Base-by-base conservation (phyloP, 768 basidiomycete species). In the Tricholoma furcatifolium region DNA sequence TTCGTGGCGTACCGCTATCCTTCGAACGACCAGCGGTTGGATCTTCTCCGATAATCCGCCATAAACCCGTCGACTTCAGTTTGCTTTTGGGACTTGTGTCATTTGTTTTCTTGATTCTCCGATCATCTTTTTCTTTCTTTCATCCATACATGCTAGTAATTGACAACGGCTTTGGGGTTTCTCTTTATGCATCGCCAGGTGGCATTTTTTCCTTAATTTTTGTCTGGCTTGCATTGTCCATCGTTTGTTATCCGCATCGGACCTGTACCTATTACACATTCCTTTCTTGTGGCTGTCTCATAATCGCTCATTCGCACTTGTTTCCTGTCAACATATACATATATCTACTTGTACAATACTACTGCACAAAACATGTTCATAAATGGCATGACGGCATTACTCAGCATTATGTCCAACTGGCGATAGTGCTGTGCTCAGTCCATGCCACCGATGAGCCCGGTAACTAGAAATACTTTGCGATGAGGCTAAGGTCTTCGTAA, bases 1-100 rank as follows among this genome's bases (percentile, higher is more conserved):
- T 93, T 93, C 63, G 84, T 93, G 54, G 88, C 91, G 3, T 92
- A 93, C 65, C 83, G 91, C 36, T 93, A 93, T 67, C 91, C 91
- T 6, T 91, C 90, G 12, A 81, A 76, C 57, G 85, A 88, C 59
- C 85, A 88, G 60, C 82, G 78, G 35, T 62, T 87, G 57, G 84
- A 85, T 64, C 73, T 88, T 38, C 61, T 87, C 51, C 81, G 77
- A 60, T 81, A 64, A 70, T 54, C 11, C 10, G 14, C 38, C 20
- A 11, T n/a, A n/a, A n/a, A n/a, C n/a, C n/a, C n/a, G n/a, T n/a
- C n/a, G n/a, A n/a, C 30, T 47, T 11, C 35, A 21, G 18, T 21
- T 8, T 27, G 43, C 23, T 39, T 47, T 7, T 36, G 32, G 32
- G 46, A 47, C 46, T 47, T 47, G 9, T 9, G 32, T 7, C 21